Percentiles rank a stretch among this genome's conserved stretches.
These are phyloP conservation scores for Salvia rosmarinus DNA, from an alignment of 257 asterid species.

Conservation along the genomic window DNA sequence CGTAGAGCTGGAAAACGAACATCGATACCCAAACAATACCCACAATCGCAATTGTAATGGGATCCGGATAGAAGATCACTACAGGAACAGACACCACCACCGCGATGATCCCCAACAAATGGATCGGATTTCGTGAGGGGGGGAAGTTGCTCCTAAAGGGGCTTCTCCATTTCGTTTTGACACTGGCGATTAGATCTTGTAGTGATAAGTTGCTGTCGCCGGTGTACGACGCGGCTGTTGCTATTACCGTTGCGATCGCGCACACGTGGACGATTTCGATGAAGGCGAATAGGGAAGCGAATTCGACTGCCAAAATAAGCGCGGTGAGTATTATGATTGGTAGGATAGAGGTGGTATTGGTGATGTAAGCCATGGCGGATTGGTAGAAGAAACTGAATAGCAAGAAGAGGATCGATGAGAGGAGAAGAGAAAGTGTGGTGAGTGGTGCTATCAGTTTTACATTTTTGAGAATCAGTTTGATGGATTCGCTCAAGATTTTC, in stretches of 20 bases:
- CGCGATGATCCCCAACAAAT: not conserved
- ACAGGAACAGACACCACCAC: not conserved
- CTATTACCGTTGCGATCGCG: constrained; percentile 30
- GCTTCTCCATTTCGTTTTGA: constrained; percentile 33
- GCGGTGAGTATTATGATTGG: too few species aligned
- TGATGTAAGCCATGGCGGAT: constrained; percentile 1
- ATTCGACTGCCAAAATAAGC: constrained; percentile 1
- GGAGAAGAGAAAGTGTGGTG: constrained; percentile 30
- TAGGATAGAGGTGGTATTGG: not conserved
- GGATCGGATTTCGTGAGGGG: not conserved
- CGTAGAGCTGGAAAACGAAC: constrained; percentile 30
- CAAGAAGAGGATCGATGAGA: constrained; percentile 25
- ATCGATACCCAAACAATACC: constrained; percentile 3
- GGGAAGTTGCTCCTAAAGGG: constrained; percentile 30
- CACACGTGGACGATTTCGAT: constrained; percentile 32
- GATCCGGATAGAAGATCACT: constrained; percentile 17
- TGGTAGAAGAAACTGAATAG: constrained; percentile 20
- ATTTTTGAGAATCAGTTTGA: constrained; percentile 35
- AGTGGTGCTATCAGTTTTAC: constrained; percentile 36
- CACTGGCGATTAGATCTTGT: constrained; percentile 22
- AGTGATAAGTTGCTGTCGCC: constrained; percentile 4
- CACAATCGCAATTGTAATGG: constrained; percentile 3
- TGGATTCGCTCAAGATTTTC: constrained; percentile 36
- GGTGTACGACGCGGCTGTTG: constrained; percentile 36
- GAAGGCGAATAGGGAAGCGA: constrained; percentile 28